Base-by-base conservation (phyloP, 108 stramenopile genomes). In the Conticribra guillardii region DNA sequence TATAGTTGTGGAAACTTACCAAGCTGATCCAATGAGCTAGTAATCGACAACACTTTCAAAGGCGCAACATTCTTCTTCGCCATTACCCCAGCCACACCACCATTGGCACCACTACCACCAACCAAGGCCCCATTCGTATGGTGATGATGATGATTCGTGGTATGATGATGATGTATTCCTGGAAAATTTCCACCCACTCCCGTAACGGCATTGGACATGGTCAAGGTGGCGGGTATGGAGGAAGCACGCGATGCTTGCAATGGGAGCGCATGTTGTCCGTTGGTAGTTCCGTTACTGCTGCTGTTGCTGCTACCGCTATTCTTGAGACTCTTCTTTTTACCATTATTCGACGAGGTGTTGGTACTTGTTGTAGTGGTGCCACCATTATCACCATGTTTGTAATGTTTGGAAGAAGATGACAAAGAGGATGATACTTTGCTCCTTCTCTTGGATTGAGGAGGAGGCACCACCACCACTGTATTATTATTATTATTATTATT, bases 61-160 rank as follows among this genome's bases (percentile, higher is more conserved):
- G 56, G 29, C 0, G 56, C 15, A 15, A 4, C 2, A 4, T 1
- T 28, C 1, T 16, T 1, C 1, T 23, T 28, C 1, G 56, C 47
- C 60, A 50, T 61, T 15, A 22, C 58, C 37, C 34, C 5, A 49
- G 56, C 47, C 60, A 50, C 50, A 26, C 46, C 58, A 37, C 34
- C 5, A 49, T 71, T 60, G 21, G 29, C 50, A 37, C 52, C 50
- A 22, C 44, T 66, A 8, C 50, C 60, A 17, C 21, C 33, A 11
- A 31, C 3, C 37, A 1, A 29, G 1, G n/a, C 22, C 60, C 21
- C 34, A 21, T 11, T 45, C 5, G 11, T 7, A 45, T 37, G 4
- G 37, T 41, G 37, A 11, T 41, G 37, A 41, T 9, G n/a, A n/a
- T n/a, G n/a, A n/a, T n/a, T n/a, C n/a, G n/a, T n/a, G n/a, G n/a